These are phyloP conservation scores for Nicotiana undulata DNA, from an alignment of 257 asterid species.

Conservation along the genomic window DNA sequence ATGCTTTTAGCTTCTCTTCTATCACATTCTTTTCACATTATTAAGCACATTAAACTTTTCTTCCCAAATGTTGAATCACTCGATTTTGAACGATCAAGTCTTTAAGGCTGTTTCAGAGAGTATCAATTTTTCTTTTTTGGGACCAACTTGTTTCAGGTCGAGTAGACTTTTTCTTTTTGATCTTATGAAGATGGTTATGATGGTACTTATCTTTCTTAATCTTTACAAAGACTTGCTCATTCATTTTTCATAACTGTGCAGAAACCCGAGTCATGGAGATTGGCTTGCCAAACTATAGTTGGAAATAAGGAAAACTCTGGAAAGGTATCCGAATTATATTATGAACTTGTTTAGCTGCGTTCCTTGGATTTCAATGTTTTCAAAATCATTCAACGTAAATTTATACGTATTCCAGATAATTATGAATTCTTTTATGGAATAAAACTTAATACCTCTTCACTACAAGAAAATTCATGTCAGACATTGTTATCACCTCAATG, in stretches of 20 bases:
- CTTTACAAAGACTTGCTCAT: neutral
- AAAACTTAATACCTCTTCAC: neutral
- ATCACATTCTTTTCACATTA: neutral
- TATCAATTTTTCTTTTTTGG: too few relatives aligned
- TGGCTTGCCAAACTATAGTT: conserved; percentile 95
- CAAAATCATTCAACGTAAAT: neutral
- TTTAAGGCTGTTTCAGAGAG: neutral
- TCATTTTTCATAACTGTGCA: conserved; percentile 18
- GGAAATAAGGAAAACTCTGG: conserved; percentile 92
- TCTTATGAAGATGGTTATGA: neutral
- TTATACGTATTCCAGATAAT: neutral
- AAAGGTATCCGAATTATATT: conserved; percentile 40
- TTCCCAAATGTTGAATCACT: neutral
- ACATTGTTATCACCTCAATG: neutral
- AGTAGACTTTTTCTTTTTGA: neutral
- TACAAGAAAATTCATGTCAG: neutral
- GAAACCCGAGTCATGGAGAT: conserved; percentile 94
- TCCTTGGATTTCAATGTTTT: neutral
- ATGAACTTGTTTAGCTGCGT: neutral
- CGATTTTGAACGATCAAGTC: neutral
- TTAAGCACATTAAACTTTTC: neutral
- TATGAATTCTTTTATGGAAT: neutral
- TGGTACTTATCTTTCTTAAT: neutral
- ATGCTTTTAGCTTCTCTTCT: neutral
- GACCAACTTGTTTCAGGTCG: neutral